These are phyloP conservation scores for Penicillium nordicum DNA, from an alignment of 2,329 filamentous ascomycete species.

Conservation along the genomic window DNA sequence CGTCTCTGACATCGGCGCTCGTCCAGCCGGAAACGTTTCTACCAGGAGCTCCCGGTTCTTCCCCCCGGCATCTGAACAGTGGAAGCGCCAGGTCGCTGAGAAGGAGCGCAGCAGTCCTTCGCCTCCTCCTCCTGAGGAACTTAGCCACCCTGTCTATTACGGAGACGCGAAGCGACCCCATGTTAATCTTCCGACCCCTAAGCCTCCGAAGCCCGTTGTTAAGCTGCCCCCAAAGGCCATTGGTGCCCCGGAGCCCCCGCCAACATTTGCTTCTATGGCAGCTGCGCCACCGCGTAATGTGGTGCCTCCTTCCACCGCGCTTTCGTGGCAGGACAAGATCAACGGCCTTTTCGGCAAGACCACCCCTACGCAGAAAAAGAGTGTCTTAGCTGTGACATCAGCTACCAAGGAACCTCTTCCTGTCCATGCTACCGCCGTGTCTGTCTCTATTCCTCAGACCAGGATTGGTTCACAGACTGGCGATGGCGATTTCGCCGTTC, in stretches of 20 bases:
- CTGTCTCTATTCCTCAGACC: slow-evolving; percentile 64
- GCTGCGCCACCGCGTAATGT: slow-evolving; percentile 37
- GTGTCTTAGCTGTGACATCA: slow-evolving; percentile 59
- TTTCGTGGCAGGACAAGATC: slow-evolving; percentile 76
- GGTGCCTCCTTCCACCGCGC: slow-evolving; percentile 45
- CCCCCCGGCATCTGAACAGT: slow-evolving; percentile 40
- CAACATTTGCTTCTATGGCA: slow-evolving; percentile 45
- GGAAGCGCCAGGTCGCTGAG: slow-evolving; percentile 31
- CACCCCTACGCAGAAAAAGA: slow-evolving; percentile 48
- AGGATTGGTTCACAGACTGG: slow-evolving; percentile 38
- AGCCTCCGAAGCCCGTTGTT: slow-evolving; percentile 71
- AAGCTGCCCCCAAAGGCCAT: slow-evolving; percentile 66
- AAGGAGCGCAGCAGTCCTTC: slow-evolving; percentile 43
- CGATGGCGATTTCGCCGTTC: slow-evolving; percentile 53
- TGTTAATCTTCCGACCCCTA: slow-evolving; percentile 57
- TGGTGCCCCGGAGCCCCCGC: slow-evolving; percentile 44
- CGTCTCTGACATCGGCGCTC: background rate
- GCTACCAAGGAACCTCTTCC: slow-evolving; percentile 66
- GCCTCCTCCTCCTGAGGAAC: slow-evolving; percentile 57
- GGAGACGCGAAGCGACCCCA: slow-evolving; percentile 50
- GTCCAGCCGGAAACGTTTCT: slow-evolving; percentile 34
- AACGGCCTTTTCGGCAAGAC: slow-evolving; percentile 73
- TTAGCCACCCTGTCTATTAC: slow-evolving; percentile 54
- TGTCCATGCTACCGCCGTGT: slow-evolving; percentile 56
- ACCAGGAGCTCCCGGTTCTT: slow-evolving; percentile 50